Conservation (phyloP, 805 yeast genomes). For the Metschnikowia cubensis region DNA sequence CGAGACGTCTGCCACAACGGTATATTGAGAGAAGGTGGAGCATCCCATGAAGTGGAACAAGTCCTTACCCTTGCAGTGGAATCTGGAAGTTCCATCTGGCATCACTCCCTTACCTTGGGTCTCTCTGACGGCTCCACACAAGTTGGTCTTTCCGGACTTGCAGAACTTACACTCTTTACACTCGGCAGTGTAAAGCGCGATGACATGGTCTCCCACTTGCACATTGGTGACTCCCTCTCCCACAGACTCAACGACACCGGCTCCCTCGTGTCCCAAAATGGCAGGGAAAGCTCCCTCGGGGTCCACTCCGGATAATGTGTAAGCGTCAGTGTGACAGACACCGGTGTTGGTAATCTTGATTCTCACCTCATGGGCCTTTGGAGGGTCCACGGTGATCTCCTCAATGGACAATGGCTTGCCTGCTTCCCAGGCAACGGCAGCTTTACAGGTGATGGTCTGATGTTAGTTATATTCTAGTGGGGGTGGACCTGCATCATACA, state of each 20-base stretch:
- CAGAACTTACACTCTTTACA: slow-evolving; percentile 95
- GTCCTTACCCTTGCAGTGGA: slow-evolving; percentile 79
- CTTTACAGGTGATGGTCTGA: slow-evolving; percentile 74
- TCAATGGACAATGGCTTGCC: slow-evolving; percentile 79
- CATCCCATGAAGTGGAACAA: slow-evolving; percentile 96
- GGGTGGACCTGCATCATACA: not conserved
- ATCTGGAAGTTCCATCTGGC: slow-evolving; percentile 97
- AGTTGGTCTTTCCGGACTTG: slow-evolving; percentile 89
- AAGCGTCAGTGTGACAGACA: slow-evolving; percentile 98
- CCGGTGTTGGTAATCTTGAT: slow-evolving; percentile 85
- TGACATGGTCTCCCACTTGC: slow-evolving; percentile 89
- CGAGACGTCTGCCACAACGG: slow-evolving; percentile 96
- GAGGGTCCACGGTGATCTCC: slow-evolving; percentile 86
- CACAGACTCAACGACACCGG: slow-evolving; percentile 90
- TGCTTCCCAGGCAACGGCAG: slow-evolving; percentile 98
- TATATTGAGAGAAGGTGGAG: slow-evolving; percentile 93
- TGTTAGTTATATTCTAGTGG: slow-evolving; percentile 9
- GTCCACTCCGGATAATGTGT: slow-evolving; percentile 89
- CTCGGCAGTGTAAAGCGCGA: slow-evolving; percentile 95
- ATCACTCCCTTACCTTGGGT: slow-evolving; percentile 98
- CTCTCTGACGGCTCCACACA: slow-evolving; percentile 92
- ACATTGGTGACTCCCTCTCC: slow-evolving; percentile 93
- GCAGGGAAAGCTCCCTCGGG: slow-evolving; percentile 97
- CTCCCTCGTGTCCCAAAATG: slow-evolving; percentile 96
- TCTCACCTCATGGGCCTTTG: slow-evolving; percentile 96